A percentile compares a stretch with the other conserved stretches of the same genome.
These are phyloP conservation scores for Calocybe cyanea DNA, from an alignment of 768 basidiomycete species.

Conservation along the genomic window DNA sequence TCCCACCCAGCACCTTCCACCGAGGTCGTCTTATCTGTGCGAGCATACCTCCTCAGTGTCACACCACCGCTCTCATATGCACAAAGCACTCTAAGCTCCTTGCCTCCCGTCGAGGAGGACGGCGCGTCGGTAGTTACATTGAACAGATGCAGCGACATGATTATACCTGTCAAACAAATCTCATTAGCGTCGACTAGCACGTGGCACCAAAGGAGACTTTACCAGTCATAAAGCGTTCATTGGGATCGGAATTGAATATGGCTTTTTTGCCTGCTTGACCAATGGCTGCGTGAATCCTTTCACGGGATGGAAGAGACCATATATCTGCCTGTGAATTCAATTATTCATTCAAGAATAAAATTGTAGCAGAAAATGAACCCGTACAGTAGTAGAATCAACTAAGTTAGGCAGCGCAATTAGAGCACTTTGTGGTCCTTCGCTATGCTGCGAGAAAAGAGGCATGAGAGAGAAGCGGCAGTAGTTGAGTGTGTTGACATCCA, in stretches of 20 bases:
- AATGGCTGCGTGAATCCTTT: slow-evolving; percentile 81
- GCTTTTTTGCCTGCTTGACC: slow-evolving; percentile 49
- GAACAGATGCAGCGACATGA: slow-evolving; percentile 84
- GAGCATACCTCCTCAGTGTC: slow-evolving; percentile 54
- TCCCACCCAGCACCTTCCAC: slow-evolving; percentile 77
- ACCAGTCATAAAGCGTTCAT: slow-evolving; percentile 59
- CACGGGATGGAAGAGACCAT: slow-evolving; percentile 68
- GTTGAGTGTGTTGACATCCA: slow-evolving; percentile 92
- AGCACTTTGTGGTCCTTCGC: slow-evolving; percentile 26
- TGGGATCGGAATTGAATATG: slow-evolving; percentile 38
- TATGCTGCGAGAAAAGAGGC: slow-evolving; percentile 9
- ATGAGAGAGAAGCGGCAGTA: slow-evolving; percentile 88
- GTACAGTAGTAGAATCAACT: slow-evolving; percentile 60
- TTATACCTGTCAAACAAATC: slow-evolving; percentile 57
- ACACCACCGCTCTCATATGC: slow-evolving; percentile 90
- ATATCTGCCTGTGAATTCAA: slow-evolving; percentile 79
- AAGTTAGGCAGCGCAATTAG: slow-evolving; percentile 84
- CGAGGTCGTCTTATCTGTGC: slow-evolving; percentile 39
- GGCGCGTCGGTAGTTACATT: slow-evolving; percentile 18
- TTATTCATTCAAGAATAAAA: too few species aligned
- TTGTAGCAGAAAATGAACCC: not conserved
- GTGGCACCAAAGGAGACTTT: not conserved
- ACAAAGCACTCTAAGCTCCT: slow-evolving; percentile 58
- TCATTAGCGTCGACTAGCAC: not conserved
- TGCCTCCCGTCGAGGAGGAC: slow-evolving; percentile 28